Evolutionary conservation across 2,329 filamentous ascomycete genomes (phyloP).

Genomic region (Calonectria ilicicola): DNA sequence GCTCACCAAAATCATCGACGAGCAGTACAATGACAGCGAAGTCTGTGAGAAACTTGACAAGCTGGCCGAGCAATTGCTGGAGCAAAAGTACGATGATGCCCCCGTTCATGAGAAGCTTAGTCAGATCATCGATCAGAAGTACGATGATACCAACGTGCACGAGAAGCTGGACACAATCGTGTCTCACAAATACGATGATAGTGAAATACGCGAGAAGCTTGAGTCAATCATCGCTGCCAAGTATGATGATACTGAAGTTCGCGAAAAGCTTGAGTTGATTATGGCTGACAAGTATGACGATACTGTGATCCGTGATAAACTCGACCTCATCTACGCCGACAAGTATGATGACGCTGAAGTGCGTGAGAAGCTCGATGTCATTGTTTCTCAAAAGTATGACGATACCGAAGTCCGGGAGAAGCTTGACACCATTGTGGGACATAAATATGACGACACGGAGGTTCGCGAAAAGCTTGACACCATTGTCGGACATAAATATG

Average conservation of each 20-base stretch:
- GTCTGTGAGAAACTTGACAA: conserved; percentile 60
- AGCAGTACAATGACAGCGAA: conserved; percentile 68
- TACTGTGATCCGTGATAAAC: conserved; percentile 36
- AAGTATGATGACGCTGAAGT: conserved; percentile 48
- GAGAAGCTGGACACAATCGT: conserved; percentile 49
- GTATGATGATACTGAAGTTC: conserved; percentile 64
- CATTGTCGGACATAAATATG: conserved; percentile 61
- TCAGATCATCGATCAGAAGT: conserved; percentile 48
- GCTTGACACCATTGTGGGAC: not conserved
- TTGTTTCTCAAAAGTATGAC: conserved; percentile 69
- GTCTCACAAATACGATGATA: conserved; percentile 67
- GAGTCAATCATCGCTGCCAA: conserved; percentile 56
- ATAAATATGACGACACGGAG: conserved; percentile 69
- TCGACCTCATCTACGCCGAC: conserved; percentile 47
- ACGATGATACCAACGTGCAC: conserved; percentile 41
- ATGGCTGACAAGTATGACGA: conserved; percentile 43
- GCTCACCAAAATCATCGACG: conserved; percentile 46
- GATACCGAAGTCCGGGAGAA: conserved; percentile 48
- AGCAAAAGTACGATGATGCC: conserved; percentile 40
- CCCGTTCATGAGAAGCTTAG: conserved; percentile 39
- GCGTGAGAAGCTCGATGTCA: conserved; percentile 41
- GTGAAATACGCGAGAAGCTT: conserved; percentile 44
- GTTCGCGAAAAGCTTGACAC: conserved; percentile 43
- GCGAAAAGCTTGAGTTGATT: conserved; percentile 64
- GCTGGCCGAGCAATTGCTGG: conserved; percentile 54